Base-by-base conservation (phyloP, 495 filamentous ascomycete genomes). In the Penicillium atrosanguineum region DNA sequence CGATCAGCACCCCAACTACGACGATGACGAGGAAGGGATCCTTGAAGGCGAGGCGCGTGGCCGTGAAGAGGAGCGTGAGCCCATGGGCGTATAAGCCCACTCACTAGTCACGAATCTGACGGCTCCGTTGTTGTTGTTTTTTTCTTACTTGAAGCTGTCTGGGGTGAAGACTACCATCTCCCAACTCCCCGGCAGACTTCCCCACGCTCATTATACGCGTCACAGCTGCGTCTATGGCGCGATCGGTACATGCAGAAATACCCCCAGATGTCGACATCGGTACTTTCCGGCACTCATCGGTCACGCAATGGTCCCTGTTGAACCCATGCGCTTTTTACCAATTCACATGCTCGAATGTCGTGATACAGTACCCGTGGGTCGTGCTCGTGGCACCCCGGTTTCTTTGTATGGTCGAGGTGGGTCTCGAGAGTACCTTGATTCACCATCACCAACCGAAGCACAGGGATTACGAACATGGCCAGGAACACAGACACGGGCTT, bases 1-100 rank as follows among this genome's bases (percentile, higher is more conserved):
- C 4, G 83, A 83, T 49, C 85, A 90, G 60, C 93, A 96, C 75
- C 68, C 76, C 41, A 78, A 77, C 53, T 83, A 84, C 34, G 86
- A 85, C 39, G 79, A 80, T 20, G 73, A 68, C n/a, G 80, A 80
- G 28, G 78, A 81, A 11, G 78, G 78, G 14, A 79, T 78, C 50
- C 69, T 74, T 19, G 80, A 76, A 12, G 78, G 73, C 11, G 79
- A 83, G 63, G 52, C 55, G n/a, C 75, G 84, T 39, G 84, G 84
- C 26, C 79, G 84, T 18, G 83, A 84, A 58, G 83, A 83, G 56
- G 84, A 86, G 69, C 71, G 82, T 28, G 70, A 69, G 54, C 65
- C 71, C 28, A 59, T 71, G 28, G 53, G 60, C 7, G 69, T 59
- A 40, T 72, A 47, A 40, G 50, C n/a, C 9, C 25, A 48, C 19